These are phyloP conservation scores for Dryadomyces sulphureus DNA, from an alignment of 2,329 filamentous ascomycete species.

Conservation along the genomic window DNA sequence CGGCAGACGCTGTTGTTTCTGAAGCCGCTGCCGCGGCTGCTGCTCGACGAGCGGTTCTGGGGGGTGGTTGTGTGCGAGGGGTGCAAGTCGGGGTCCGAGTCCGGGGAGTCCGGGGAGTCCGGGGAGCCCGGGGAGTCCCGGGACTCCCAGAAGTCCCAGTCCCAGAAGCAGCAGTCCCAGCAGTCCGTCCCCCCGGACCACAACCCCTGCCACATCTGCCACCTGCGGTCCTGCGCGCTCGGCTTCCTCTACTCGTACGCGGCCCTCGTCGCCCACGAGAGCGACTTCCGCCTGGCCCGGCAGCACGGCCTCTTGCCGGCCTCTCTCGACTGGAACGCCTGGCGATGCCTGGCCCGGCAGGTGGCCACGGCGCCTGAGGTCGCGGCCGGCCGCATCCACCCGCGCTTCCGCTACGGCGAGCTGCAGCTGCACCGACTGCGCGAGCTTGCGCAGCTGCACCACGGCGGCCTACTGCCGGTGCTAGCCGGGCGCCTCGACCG, in stretches of 20 bases:
- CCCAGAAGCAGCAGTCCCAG: not conserved
- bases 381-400: constrained; percentile 16
- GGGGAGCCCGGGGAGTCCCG: too few relatives aligned
- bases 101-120: too few relatives aligned
- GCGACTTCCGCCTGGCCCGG: constrained; percentile 23
- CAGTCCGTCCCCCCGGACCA: not conserved
- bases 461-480: constrained; percentile 12
- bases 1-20: constrained; percentile 15
- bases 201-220: constrained; percentile 9
- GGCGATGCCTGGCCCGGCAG: constrained; percentile 20
- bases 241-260: constrained; percentile 25
- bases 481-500: constrained; percentile 12
- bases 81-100: too few relatives aligned
- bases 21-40: constrained; percentile 20
- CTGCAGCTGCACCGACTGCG: constrained; percentile 22
- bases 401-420: constrained; percentile 26
- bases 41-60: constrained; percentile 19
- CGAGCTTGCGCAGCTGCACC: constrained; percentile 23
- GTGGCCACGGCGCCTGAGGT: constrained; percentile 17
- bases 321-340: constrained; percentile 21
- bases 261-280: constrained; percentile 20
- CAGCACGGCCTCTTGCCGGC: constrained; percentile 20
- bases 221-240: constrained; percentile 16
- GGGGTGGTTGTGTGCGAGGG: constrained; percentile 8
- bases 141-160: not conserved